These are phyloP conservation scores for Mrakia gelida DNA, from an alignment of 768 basidiomycete genomes.

Conservation along the genomic window DNA sequence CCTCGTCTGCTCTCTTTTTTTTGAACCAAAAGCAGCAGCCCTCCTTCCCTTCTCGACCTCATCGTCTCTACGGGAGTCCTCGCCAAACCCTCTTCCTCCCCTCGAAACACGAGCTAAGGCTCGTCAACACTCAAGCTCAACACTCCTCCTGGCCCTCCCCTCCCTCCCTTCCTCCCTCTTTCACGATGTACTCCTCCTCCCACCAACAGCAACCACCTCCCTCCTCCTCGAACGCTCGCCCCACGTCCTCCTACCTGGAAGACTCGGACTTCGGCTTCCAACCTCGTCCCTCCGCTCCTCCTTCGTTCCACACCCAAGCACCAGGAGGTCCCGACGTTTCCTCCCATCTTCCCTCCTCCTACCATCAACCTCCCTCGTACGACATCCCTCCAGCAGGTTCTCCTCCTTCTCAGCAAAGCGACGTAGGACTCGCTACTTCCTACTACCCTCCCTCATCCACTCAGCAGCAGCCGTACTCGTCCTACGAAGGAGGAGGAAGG, in stretches of 20 bases:
- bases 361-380: background rate
- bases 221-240: background rate
- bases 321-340: background rate
- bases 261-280: conserved; percentile 29
- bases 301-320: background rate
- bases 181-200: background rate
- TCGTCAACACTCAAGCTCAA: background rate
- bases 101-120: too few relatives aligned
- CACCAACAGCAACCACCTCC: background rate
- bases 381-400: background rate
- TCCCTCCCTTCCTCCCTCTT: background rate
- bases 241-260: conserved; percentile 17
- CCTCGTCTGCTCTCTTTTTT: too few relatives aligned
- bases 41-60: too few relatives aligned
- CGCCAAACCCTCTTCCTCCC: too few relatives aligned
- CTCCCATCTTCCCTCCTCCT: conserved; percentile 1
- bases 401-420: background rate
- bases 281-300: background rate
- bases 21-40: too few relatives aligned
- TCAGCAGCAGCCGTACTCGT: background rate
- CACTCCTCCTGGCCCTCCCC: background rate
- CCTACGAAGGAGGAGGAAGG: background rate
- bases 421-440: background rate
- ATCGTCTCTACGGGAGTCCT: too few relatives aligned
- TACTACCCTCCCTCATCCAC: background rate